Conservation (phyloP, 495 filamentous ascomycete genomes). For the Penicillium turbatum region DNA sequence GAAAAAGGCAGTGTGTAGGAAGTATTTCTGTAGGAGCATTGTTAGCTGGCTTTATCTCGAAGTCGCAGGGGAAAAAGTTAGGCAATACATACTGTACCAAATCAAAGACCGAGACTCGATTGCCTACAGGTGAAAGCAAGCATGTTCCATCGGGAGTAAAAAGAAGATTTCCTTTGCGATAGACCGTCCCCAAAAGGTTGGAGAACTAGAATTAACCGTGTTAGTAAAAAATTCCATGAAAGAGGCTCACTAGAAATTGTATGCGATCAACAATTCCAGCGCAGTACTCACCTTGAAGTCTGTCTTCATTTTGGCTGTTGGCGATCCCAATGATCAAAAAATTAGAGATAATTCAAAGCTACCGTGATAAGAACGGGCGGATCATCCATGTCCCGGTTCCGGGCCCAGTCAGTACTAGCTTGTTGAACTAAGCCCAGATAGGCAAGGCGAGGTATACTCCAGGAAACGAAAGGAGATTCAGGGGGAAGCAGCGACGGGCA, state of each 20-base stretch:
- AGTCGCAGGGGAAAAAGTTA: neutral
- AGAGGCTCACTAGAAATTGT: neutral
- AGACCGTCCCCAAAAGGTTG: conserved; percentile 94
- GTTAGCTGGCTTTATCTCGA: neutral
- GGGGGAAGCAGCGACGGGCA: conserved; percentile 28
- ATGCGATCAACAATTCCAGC: neutral
- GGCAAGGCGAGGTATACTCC: conserved; percentile 35
- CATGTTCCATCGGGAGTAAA: conserved; percentile 96
- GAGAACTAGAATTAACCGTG: conserved; percentile 60
- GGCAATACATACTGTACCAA: conserved; percentile 71
- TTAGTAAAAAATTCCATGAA: neutral
- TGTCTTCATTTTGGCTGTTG: conserved; percentile 75
- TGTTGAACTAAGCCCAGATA: conserved; percentile 21
- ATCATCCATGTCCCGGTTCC: conserved; percentile 25
- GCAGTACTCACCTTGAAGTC: conserved; percentile 70
- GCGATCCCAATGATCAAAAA: conserved; percentile 28
- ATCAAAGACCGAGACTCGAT: conserved; percentile 92
- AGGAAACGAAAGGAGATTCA: conserved; percentile 38
- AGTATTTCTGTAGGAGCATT: conserved; percentile 63
- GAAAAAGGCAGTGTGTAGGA: conserved; percentile 92
- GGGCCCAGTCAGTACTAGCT: conserved; percentile 14
- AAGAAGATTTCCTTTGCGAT: conserved; percentile 91
- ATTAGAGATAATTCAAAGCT: conserved; percentile 16
- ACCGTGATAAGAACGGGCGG: conserved; percentile 23
- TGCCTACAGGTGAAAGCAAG: conserved; percentile 95